Evolutionary conservation across 2,329 filamentous ascomycete genomes (phyloP).

Genomic region (Neodidymelliopsis sp.): DNA sequence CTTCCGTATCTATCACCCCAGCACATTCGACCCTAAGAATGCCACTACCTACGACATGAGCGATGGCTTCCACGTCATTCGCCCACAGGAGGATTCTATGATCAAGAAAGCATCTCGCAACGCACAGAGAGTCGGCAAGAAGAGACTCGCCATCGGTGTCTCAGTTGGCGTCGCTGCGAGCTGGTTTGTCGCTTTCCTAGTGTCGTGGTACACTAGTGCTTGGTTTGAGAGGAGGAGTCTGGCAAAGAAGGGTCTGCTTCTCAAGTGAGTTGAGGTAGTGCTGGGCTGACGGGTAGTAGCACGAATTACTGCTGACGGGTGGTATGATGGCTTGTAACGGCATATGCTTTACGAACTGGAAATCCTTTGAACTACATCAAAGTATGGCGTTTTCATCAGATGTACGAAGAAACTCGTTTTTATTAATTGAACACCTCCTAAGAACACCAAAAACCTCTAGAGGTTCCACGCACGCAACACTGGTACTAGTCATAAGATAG

Average conservation of each 20-base stretch:
- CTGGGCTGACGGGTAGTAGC: no score
- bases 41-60: neutral
- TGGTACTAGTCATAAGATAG: no score
- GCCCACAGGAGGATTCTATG: neutral
- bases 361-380: no score
- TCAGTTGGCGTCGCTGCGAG: neutral
- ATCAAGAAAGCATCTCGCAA: neutral
- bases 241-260: neutral
- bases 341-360: no score
- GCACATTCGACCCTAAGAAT: neutral
- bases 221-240: slow-evolving; percentile 2
- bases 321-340: no score
- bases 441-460: no score
- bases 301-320: no score
- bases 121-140: neutral
- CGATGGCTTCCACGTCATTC: neutral
- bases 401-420: no score
- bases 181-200: neutral
- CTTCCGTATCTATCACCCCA: slow-evolving; percentile 12
- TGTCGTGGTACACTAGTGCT: neutral
- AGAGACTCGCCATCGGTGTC: neutral
- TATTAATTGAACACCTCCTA: no score
- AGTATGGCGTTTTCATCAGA: no score
- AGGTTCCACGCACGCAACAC: no score
- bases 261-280: no score